Conservation (phyloP, 1,139 yeast genomes). For the Diutina catenulata region DNA sequence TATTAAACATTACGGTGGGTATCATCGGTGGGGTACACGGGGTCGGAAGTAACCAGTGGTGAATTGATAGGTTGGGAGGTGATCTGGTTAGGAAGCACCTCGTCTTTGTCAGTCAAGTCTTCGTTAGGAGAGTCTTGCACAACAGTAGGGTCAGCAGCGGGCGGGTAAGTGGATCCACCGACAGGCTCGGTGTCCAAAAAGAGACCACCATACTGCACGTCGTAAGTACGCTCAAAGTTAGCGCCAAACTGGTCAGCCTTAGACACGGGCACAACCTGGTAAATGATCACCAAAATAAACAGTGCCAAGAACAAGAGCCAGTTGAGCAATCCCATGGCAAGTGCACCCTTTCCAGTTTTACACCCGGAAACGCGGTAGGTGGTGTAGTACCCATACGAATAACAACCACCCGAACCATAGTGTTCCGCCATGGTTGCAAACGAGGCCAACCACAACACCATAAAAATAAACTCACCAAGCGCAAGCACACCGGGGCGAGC, state of each 20-base stretch:
- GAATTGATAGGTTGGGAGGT: too few relatives aligned
- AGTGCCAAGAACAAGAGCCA: neutral
- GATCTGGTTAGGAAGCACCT: too few relatives aligned
- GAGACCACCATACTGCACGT: neutral
- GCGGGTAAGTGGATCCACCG: too few relatives aligned
- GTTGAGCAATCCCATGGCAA: neutral
- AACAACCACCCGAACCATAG: neutral
- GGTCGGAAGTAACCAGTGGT: too few relatives aligned
- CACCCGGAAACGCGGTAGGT: too few relatives aligned
- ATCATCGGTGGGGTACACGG: too few relatives aligned
- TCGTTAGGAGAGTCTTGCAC: too few relatives aligned
- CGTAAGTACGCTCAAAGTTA: neutral
- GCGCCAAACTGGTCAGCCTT: neutral
- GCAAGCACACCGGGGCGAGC: neutral
- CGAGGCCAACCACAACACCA: conserved; percentile 1
- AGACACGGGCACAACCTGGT: neutral
- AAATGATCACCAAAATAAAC: neutral
- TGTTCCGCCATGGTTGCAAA: neutral
- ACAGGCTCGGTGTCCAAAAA: too few relatives aligned
- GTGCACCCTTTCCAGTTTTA: neutral
- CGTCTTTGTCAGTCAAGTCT: too few relatives aligned
- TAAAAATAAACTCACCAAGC: neutral
- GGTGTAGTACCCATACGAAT: neutral
- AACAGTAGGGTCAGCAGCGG: too few relatives aligned
- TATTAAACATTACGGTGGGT: too few relatives aligned